These are phyloP conservation scores for Trichoderma pleuroti DNA, from an alignment of 2,329 filamentous ascomycete genomes.

Conservation along the genomic window DNA sequence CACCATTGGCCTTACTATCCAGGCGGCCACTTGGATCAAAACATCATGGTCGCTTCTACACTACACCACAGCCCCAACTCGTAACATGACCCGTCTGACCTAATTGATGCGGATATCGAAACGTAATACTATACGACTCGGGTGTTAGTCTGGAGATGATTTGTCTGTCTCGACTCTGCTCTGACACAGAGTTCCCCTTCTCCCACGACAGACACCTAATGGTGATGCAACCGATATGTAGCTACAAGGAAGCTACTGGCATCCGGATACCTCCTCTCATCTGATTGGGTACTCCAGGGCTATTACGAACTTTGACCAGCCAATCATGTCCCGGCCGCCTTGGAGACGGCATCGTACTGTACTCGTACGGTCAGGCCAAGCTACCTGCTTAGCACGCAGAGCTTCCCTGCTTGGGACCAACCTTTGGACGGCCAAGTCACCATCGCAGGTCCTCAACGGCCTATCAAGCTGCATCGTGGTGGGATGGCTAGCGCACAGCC, in stretches of 20 bases:
- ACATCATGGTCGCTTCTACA: background rate
- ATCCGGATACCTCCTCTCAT: background rate
- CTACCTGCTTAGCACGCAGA: background rate
- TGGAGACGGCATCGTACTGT: background rate
- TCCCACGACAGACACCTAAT: background rate
- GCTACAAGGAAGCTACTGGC: background rate
- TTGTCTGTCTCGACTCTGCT: background rate
- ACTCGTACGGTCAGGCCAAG: background rate
- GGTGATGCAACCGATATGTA: conserved; percentile 3
- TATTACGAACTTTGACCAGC: conserved; percentile 1
- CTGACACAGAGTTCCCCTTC: background rate
- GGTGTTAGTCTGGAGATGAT: background rate
- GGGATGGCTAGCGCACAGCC: conserved; percentile 6
- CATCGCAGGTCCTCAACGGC: conserved; percentile 6
- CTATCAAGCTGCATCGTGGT: conserved; percentile 18
- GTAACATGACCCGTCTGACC: background rate
- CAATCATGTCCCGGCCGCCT: background rate
- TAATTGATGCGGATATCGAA: background rate
- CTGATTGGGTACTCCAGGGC: background rate
- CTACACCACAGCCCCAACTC: background rate
- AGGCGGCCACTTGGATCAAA: background rate
- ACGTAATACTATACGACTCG: background rate
- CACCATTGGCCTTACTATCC: background rate
- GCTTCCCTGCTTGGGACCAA: background rate
- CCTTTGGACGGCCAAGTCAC: conserved; percentile 11